Conservation (phyloP, 148 eudicot genomes). For the Amaranthus hypochondriacus region DNA sequence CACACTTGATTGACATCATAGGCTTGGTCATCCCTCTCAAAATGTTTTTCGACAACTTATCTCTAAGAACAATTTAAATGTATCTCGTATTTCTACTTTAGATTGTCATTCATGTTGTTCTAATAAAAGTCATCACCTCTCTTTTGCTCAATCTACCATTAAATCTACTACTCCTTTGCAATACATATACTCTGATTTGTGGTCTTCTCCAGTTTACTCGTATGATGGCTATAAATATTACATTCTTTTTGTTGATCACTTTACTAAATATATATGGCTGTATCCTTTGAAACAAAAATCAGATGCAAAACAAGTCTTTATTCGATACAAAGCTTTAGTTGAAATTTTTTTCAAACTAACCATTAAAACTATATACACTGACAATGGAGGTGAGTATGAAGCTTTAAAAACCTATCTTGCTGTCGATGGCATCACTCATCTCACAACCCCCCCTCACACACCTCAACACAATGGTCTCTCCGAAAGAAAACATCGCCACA, state of each 20-base stretch:
- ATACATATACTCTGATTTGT: not conserved
- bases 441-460: not conserved
- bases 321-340: not conserved
- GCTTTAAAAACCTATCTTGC: not conserved
- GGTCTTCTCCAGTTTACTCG: not conserved
- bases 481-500: not conserved
- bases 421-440: not conserved
- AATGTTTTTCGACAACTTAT: not conserved
- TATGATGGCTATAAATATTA: not conserved
- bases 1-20: constrained; percentile 1
- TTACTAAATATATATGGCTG: not conserved
- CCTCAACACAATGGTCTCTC: not conserved
- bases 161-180: not conserved
- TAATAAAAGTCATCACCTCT: not conserved
- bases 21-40: not conserved
- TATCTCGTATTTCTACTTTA: not conserved
- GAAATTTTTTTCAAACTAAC: not conserved
- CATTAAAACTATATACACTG: not conserved
- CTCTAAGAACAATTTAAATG: not conserved
- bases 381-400: constrained; percentile 9
- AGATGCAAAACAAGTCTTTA: not conserved
- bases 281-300: not conserved
- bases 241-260: not conserved
- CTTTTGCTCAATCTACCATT: not conserved
- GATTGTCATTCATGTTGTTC: not conserved